Base-by-base conservation (phyloP, 257 asterid genomes). In the Salvia splendens region DNA sequence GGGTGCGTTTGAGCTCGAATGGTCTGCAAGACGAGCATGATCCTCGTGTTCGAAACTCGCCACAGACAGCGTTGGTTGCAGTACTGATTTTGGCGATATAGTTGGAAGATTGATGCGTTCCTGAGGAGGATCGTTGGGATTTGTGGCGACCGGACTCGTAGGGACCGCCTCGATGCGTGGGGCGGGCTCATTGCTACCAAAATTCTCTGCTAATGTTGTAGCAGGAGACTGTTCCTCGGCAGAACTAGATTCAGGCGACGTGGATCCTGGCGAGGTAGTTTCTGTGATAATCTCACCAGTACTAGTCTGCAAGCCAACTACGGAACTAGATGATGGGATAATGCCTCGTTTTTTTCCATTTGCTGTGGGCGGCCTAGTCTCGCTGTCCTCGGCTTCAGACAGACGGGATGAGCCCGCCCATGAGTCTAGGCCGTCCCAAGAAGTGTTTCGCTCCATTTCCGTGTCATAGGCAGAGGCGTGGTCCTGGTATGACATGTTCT, bases 61-160 rank as follows among this genome's bases (percentile, higher is more conserved):
- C 12, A 65, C n/a, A 32, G 77, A 87, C 10, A 84, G 70, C 16
- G 78, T 75, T 11, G 82, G 82, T 35, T 76, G 87, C 32, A 86
- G 69, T 42, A 83, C 87, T 3, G 95, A 85, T 52, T 73, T 81
- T 8, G 95, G 95, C 16, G 89, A 84, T 10, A 66, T 42, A 28
- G 74, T 73, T 48, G 84, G 8, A n/a, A n/a, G n/a, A n/a, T 12
- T 58, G 49, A 30, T 77, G 78, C 33, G 42, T 35, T 57, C 43
- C 63, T 78, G 64, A 61, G 62, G 75, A 51, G 14, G 11, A 5
- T 32, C 4, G 35, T 4, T 32, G 3, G 35, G 3, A 32, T 2
- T 4, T 32, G 35, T 32, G 2, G 2, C 35, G 3, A 4, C 35
- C 35, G 35, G 3, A 32, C 3, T 2, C 35, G 35, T 30, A 14